Evolutionary conservation across 2,329 filamentous ascomycete species (phyloP).

Genomic region (Exserohilum rostratum): DNA sequence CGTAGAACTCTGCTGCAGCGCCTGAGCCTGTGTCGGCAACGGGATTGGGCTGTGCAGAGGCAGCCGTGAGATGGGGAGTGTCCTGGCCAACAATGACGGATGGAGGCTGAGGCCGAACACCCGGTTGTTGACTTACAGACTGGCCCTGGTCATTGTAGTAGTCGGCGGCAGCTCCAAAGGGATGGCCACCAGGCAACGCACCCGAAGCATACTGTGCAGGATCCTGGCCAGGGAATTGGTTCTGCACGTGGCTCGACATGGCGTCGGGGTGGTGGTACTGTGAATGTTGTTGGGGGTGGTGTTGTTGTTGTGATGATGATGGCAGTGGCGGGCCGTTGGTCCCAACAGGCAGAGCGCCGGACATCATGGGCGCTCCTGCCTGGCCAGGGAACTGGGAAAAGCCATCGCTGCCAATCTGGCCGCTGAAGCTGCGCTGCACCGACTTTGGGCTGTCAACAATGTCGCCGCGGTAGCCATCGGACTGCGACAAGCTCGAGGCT

Average conservation of each 20-base stretch:
- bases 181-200: constrained; percentile 50
- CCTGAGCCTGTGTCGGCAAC: constrained; percentile 65
- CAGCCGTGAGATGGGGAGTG: constrained; percentile 61
- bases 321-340: constrained; percentile 25
- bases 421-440: constrained; percentile 34
- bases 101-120: constrained; percentile 60
- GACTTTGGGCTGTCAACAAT: constrained; percentile 39
- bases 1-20: constrained; percentile 65
- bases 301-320: background rate
- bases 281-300: background rate
- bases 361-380: constrained; percentile 43
- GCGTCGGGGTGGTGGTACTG: constrained; percentile 3
- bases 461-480: constrained; percentile 38
- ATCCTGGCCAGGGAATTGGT: constrained; percentile 66
- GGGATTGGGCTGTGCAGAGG: constrained; percentile 58
- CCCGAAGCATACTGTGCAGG: constrained; percentile 54
- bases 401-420: constrained; percentile 37
- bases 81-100: constrained; percentile 61
- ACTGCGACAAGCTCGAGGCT: constrained; percentile 33
- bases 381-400: constrained; percentile 47
- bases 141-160: constrained; percentile 69
- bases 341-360: constrained; percentile 39
- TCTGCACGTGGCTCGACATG: constrained; percentile 57
- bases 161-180: constrained; percentile 63
- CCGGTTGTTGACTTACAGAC: constrained; percentile 65